Conservation (phyloP, 352 stramenopile species). For the Globisporangium emineosum region DNA sequence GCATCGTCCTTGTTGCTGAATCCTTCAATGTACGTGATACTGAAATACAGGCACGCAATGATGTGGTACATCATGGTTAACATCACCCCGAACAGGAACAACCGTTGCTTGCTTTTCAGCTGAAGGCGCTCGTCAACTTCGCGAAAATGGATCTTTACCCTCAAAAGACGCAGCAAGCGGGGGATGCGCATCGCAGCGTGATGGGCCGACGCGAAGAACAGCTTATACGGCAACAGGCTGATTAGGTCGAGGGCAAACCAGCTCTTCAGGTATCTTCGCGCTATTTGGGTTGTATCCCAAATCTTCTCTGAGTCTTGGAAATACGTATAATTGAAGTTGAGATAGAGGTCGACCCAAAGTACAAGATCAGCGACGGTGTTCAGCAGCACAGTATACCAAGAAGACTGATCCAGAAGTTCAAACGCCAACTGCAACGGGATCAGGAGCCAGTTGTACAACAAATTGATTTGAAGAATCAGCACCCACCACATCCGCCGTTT, state of each 20-base stretch:
- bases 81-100: slow-evolving; percentile 47
- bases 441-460: slow-evolving; percentile 58
- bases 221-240: slow-evolving; percentile 42
- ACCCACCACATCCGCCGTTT: slow-evolving; percentile 48
- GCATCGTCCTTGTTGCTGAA: slow-evolving; percentile 37
- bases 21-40: slow-evolving; percentile 52
- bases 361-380: slow-evolving; percentile 40
- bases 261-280: slow-evolving; percentile 29
- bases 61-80: slow-evolving; percentile 59
- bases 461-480: slow-evolving; percentile 32
- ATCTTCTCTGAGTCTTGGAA: slow-evolving; percentile 60
- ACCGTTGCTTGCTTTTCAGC: slow-evolving; percentile 41
- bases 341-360: slow-evolving; percentile 45
- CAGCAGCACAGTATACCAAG: slow-evolving; percentile 30
- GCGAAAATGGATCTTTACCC: slow-evolving; percentile 31
- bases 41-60: slow-evolving; percentile 60
- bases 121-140: slow-evolving; percentile 47
- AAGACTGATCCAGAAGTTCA: slow-evolving; percentile 22
- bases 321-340: slow-evolving; percentile 58
- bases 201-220: slow-evolving; percentile 20
- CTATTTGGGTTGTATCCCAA: slow-evolving; percentile 31
- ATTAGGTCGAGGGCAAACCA: slow-evolving; percentile 41
- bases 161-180: slow-evolving; percentile 36
- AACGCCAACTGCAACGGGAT: slow-evolving; percentile 47
- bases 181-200: slow-evolving; percentile 27